Conservation (phyloP, 768 basidiomycete genomes). For the Mycena filopes region DNA sequence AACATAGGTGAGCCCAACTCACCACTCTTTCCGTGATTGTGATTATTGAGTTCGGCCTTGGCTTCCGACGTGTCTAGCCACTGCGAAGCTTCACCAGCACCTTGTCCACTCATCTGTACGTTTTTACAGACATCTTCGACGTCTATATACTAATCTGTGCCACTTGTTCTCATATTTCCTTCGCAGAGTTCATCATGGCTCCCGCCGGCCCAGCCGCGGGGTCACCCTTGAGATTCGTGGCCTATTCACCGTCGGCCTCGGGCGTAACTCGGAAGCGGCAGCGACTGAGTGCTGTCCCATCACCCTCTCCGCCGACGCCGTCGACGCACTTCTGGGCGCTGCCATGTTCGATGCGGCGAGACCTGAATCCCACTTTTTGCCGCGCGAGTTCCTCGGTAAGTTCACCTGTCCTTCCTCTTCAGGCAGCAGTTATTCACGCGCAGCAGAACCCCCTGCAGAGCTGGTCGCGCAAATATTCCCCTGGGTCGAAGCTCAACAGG, state of each 20-base stretch:
- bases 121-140: no score
- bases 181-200: no score
- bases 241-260: background rate
- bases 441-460: background rate
- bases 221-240: background rate
- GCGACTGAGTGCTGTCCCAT: background rate
- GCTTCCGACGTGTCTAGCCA: no score
- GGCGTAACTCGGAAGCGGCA: background rate
- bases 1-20: no score
- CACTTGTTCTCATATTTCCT: no score
- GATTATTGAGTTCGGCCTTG: no score
- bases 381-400: slow-evolving; percentile 4
- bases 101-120: no score
- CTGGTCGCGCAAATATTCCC: slow-evolving; percentile 2
- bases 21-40: no score
- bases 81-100: no score
- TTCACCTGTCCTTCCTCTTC: background rate
- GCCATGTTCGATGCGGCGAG: slow-evolving; percentile 14
- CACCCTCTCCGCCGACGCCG: background rate
- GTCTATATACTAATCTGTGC: no score
- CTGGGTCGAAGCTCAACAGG: slow-evolving; percentile 3
- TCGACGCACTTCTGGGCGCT: slow-evolving; percentile 17
- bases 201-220: background rate
- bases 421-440: background rate
- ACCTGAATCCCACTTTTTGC: slow-evolving; percentile 11